These are phyloP conservation scores for Nitzschia inconspicua DNA, from an alignment of 108 stramenopile genomes.

Conservation along the genomic window DNA sequence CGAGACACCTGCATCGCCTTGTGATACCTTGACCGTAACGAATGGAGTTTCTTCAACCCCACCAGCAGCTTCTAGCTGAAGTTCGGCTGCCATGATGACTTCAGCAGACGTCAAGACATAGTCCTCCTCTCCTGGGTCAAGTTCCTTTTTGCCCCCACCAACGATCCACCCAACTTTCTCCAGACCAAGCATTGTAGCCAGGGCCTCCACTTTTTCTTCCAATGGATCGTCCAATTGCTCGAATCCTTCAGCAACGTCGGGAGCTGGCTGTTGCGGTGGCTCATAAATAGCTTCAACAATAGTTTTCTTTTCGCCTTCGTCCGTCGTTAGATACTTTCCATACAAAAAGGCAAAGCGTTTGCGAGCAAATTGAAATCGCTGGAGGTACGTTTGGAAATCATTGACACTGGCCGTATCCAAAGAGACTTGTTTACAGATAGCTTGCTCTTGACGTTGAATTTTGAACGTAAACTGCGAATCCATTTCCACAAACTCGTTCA, in stretches of 20 bases:
- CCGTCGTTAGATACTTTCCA: slow-evolving; percentile 69
- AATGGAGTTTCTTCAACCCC: slow-evolving; percentile 95
- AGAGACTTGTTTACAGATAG: slow-evolving; percentile 55
- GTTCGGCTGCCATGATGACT: slow-evolving; percentile 91
- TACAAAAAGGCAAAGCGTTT: slow-evolving; percentile 90
- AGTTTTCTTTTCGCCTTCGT: slow-evolving; percentile 43
- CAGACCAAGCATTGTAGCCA: slow-evolving; percentile 79
- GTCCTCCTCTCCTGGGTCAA: slow-evolving; percentile 91
- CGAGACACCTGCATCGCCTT: slow-evolving; percentile 75
- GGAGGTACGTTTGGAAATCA: slow-evolving; percentile 79
- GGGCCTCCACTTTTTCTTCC: slow-evolving; percentile 81
- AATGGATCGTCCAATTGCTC: slow-evolving; percentile 86
- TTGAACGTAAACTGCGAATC: slow-evolving; percentile 92
- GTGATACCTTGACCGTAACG: slow-evolving; percentile 88
- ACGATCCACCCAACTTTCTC: slow-evolving; percentile 95
- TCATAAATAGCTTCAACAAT: slow-evolving; percentile 94
- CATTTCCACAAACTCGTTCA: slow-evolving; percentile 92
- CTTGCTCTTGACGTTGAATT: slow-evolving; percentile 84
- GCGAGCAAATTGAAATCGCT: slow-evolving; percentile 83
- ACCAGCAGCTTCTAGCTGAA: slow-evolving; percentile 93
- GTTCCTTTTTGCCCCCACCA: too few relatives aligned
- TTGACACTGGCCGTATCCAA: slow-evolving; percentile 65
- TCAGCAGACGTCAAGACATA: slow-evolving; percentile 88
- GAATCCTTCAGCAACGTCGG: slow-evolving; percentile 81
- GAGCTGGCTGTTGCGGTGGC: slow-evolving; percentile 91